Conservation (phyloP, 345 rosid genomes). For the Aquilaria yunnanensis region DNA sequence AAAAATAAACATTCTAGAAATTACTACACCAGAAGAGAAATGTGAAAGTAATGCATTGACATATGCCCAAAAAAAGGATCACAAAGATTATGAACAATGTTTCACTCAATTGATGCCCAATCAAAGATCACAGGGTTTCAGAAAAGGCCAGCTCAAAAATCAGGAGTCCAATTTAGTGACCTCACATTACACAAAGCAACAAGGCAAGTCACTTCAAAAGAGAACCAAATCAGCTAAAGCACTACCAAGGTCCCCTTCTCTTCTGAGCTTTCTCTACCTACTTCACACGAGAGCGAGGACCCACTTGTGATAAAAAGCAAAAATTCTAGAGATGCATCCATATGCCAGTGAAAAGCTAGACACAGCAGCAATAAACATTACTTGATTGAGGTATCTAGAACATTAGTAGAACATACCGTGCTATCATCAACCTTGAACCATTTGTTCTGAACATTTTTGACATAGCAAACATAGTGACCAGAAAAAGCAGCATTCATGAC, state of each 20-base stretch:
- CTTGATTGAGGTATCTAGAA: conserved; percentile 2
- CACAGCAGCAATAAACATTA: conserved; percentile 1
- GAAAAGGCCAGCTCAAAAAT: not conserved
- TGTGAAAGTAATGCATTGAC: not conserved
- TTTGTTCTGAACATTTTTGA: conserved; percentile 68
- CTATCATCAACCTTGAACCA: conserved; percentile 97
- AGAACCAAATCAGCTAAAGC: too few relatives aligned
- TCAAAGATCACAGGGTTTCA: not conserved
- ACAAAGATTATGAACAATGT: not conserved
- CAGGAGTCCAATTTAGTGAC: too few relatives aligned
- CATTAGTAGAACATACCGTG: conserved; percentile 40
- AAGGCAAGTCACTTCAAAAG: too few relatives aligned
- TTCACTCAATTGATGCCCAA: not conserved
- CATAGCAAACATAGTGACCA: conserved; percentile 93
- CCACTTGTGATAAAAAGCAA: too few relatives aligned
- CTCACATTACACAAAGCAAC: too few relatives aligned
- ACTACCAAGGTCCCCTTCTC: too few relatives aligned
- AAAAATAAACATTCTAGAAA: not conserved
- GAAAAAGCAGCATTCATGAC: conserved; percentile 87
- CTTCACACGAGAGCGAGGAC: too few relatives aligned
- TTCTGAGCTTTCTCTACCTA: too few relatives aligned
- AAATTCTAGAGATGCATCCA: too few relatives aligned
- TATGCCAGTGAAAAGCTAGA: not conserved
- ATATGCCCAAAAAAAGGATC: not conserved
- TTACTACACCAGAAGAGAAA: not conserved